Evolutionary conservation across 768 basidiomycete species (phyloP).

Genomic region (Hericium alpestre): DNA sequence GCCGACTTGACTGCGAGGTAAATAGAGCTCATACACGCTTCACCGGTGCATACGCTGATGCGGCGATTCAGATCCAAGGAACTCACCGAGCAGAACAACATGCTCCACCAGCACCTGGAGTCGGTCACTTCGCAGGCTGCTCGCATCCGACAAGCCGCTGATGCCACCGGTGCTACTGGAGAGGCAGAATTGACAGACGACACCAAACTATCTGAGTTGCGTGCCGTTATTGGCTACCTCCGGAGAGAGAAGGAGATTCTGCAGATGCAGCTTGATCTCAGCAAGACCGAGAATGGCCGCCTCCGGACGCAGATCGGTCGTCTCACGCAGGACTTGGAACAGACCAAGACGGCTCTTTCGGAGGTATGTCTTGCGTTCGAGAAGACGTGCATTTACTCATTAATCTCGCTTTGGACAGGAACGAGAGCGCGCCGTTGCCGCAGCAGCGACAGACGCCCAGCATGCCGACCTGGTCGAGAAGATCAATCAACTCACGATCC

Average conservation of each 20-base stretch:
- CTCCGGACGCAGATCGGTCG: constrained; percentile 71
- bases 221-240: constrained; percentile 70
- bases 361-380: constrained; percentile 34
- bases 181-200: constrained; percentile 44
- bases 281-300: constrained; percentile 66
- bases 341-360: constrained; percentile 56
- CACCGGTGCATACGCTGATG: not conserved
- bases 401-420: constrained; percentile 36
- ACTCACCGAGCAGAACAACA: constrained; percentile 60
- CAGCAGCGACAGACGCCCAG: constrained; percentile 62
- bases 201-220: constrained; percentile 59
- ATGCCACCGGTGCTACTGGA: constrained; percentile 30
- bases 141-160: constrained; percentile 64
- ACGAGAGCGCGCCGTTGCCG: constrained; percentile 65
- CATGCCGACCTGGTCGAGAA: constrained; percentile 78
- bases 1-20: constrained; percentile 63
- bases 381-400: not conserved
- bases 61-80: constrained; percentile 49
- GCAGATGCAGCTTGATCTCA: constrained; percentile 76
- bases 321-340: constrained; percentile 56
- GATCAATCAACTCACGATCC: constrained; percentile 77
- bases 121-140: constrained; percentile 74
- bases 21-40: constrained; percentile 7
- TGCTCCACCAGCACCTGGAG: constrained; percentile 78
- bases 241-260: constrained; percentile 89